Base-by-base conservation (phyloP, 163 green algal genomes). In the Scenedesmus sp. region DNA sequence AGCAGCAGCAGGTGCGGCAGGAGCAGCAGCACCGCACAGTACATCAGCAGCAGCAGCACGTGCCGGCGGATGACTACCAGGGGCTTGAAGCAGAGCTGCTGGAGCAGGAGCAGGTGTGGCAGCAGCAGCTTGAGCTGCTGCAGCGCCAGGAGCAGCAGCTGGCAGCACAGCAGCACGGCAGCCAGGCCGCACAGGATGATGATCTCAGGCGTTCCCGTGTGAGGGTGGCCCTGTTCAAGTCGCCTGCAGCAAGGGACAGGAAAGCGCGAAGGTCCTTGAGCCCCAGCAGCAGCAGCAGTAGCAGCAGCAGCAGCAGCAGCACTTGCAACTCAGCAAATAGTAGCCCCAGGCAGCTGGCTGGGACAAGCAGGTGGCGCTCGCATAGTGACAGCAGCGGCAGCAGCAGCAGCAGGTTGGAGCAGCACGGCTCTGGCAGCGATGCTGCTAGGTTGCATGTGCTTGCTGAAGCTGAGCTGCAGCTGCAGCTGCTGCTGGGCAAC, bases 401-500 rank as follows among this genome's bases (percentile, higher is more conserved):
- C 64, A 57, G 57, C 62, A 60, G 9, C 12, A 77, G 82, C 55
- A 57, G 0, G 34, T 76, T 13, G 4, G 18, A 6, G 16, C n/a
- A 18, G 15, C 66, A 76, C 16, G 66, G 16, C 26, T 16, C 66
- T 34, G n/a, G 55, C 82, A 87, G 84, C 79, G 60, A 70, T 57
- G 59, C 70, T 62, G n/a, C 8, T 8, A 79, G 56, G 34, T 46
- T 46, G 34, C 34, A 1, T 54, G 66, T 88, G 66, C 66, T 76
- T n/a, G 84, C 84, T 52, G 84, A 88, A 73, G 60, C 84, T 79
- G 84, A 88, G 55, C 59, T n/a, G 52, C 59, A 77, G 59, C n/a
- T 88, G 9, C 84, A 88, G 84, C 59, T 88, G 84, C 84, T 88
- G 20, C 34, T 88, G 84, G 56, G 66, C 84, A 77, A 10, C 59